Evolutionary conservation across 345 rosid genomes (phyloP), one percentile per base, ranked within the genome.

Genomic region (Kernera saxatilis): DNA sequence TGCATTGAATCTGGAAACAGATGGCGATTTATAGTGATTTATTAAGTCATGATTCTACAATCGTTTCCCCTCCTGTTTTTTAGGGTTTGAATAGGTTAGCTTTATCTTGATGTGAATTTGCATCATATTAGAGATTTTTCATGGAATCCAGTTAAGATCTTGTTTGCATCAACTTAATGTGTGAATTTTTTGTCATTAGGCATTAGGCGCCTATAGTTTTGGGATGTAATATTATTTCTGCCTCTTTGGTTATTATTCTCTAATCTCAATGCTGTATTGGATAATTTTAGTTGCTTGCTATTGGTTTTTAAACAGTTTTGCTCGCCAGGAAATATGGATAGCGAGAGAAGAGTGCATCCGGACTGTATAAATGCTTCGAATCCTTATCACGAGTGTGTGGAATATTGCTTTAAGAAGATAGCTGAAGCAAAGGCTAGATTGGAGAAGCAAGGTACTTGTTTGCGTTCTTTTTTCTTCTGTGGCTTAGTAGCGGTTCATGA

Each of bases 301-400:
- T 18, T 50, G 69, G 23, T 13, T 45, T 48, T 6, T 39, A 25
- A 37, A 54, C 33, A 60, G 57, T 27, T 54, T 62, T 1, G 5
- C 19, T 29, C 12, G 35, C 11, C 2, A 21, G 21, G 61, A 63
- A 39, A 62, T 51, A 84, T 84, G 86, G 84, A 22, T 56, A 77
- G 59, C 44, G 86, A 81, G 36, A 79, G 84, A 66, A 80, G 82
- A 63, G 87, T 86, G 19, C 93, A 88, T 14, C 85, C 82, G 0
- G 89, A 83, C 44, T 88, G 91, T 76, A 84, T 82, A 51, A 89
- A 87, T 59, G 91, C 91, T 2, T 82, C 86, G 9, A 89, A 89
- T 76, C 96, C 89, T 44, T 87, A 81, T 73, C 93, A 87, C 18
- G 91, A 87, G 57, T 87, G 91, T 49, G 93, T 86, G 0, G 99